These are phyloP conservation scores for Teunomyces tritomae DNA, from an alignment of 805 yeast genomes.

Conservation along the genomic window DNA sequence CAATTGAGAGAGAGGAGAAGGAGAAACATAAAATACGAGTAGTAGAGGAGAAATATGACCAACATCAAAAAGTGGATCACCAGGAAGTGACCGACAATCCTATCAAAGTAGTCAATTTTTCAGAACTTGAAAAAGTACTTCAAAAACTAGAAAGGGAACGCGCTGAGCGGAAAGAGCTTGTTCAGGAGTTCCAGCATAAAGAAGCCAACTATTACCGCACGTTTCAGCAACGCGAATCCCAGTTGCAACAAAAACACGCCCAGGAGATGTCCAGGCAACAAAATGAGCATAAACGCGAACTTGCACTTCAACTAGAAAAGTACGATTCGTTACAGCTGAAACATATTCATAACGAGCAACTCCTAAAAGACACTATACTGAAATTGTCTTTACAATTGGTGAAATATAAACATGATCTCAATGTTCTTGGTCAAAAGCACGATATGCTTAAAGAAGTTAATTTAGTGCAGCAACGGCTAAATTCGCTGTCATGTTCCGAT, in stretches of 20 bases:
- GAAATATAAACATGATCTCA: conserved; percentile 7
- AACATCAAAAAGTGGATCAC: not conserved
- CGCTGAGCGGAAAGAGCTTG: conserved; percentile 4
- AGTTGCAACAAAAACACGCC: not conserved
- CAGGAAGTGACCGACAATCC: not conserved
- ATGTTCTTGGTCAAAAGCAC: conserved; percentile 6
- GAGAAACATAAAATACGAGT: no score
- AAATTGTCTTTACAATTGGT: conserved; percentile 7
- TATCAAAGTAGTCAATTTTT: not conserved
- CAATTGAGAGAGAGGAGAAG: no score
- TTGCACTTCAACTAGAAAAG: not conserved
- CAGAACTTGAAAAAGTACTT: not conserved
- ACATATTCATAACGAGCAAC: not conserved
- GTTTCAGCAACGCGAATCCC: conserved; percentile 2
- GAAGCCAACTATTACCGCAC: conserved; percentile 4
- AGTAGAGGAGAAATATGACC: no score
- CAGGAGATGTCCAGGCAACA: not conserved
- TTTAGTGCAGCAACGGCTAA: not conserved
- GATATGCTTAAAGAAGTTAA: conserved; percentile 6
- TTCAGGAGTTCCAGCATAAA: conserved; percentile 5
- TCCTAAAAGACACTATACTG: conserved; percentile 5
- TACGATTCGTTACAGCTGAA: conserved; percentile 3
- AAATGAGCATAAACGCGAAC: not conserved
- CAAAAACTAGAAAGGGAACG: not conserved
- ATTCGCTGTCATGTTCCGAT: not conserved